phyloP scores from a whole-genome alignment of 2,329 filamentous ascomycete genomes.

The Aspergillus pseudonomiae region DNA sequence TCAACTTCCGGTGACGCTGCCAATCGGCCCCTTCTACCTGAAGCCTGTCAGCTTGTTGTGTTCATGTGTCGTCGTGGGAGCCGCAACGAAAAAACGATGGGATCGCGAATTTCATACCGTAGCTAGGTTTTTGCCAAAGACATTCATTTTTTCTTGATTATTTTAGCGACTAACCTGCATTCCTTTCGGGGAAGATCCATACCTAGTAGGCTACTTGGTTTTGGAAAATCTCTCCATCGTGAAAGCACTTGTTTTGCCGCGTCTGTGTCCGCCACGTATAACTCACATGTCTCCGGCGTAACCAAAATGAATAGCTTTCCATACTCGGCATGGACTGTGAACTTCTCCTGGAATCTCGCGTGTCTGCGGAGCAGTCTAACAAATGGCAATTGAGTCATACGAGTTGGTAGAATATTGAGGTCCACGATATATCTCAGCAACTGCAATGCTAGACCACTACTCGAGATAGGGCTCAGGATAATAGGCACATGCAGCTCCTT shows the following conservation, averaged over 20 bases:
- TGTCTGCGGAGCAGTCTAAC: background rate
- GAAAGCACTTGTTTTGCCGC: constrained; percentile 5
- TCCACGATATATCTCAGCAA: background rate
- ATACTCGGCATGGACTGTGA: background rate
- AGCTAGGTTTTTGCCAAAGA: background rate
- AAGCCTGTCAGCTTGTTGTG: background rate
- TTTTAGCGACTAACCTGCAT: background rate
- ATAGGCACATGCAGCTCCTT: background rate
- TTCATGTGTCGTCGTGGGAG: too few species aligned
- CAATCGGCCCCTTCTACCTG: constrained; percentile 8
- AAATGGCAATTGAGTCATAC: background rate
- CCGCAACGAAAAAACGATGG: background rate
- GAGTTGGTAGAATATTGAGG: background rate
- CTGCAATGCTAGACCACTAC: background rate
- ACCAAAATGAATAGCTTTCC: constrained; percentile 4
- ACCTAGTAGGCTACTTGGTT: background rate
- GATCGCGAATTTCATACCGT: background rate
- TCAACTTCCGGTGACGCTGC: constrained; percentile 10
- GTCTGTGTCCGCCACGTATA: background rate
- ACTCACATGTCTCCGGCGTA: background rate
- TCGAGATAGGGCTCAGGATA: background rate
- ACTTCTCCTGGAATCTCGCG: constrained; percentile 6
- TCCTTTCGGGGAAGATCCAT: background rate
- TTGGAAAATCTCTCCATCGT: constrained; percentile 5
- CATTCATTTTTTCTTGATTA: background rate